These are phyloP conservation scores for Eragrostis nindensis DNA, from an alignment of 176 grass and related monocot species.

Conservation along the genomic window DNA sequence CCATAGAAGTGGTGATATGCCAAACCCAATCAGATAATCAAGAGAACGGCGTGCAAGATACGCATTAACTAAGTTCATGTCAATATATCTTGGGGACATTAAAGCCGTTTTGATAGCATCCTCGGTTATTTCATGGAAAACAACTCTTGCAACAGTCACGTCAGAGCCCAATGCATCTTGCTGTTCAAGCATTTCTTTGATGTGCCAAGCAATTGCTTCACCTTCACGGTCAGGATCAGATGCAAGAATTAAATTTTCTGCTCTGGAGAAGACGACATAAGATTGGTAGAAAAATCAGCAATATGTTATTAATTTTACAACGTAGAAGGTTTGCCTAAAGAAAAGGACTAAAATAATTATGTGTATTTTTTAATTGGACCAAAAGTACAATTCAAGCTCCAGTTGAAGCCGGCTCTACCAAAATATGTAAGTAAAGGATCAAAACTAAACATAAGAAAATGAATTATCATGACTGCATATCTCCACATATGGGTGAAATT, in stretches of 20 bases:
- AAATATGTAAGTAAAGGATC: background rate
- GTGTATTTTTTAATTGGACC: background rate
- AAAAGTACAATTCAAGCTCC: slow-evolving; percentile 14
- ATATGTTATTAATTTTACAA: slow-evolving; percentile 27
- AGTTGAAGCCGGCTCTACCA: slow-evolving; percentile 1
- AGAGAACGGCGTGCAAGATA: slow-evolving; percentile 93
- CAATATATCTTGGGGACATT: slow-evolving; percentile 70
- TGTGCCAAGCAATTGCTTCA: slow-evolving; percentile 98
- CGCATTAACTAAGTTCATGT: slow-evolving; percentile 95
- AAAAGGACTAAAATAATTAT: slow-evolving; percentile 17
- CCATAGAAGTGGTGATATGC: slow-evolving; percentile 96
- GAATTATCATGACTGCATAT: background rate
- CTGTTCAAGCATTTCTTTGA: slow-evolving; percentile 94
- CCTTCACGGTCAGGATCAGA: slow-evolving; percentile 99
- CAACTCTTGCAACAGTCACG: slow-evolving; percentile 79
- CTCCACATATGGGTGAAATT: slow-evolving; percentile 16
- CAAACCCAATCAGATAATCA: slow-evolving; percentile 97
- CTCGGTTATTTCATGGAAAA: slow-evolving; percentile 96
- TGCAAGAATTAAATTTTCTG: slow-evolving; percentile 93
- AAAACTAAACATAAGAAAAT: slow-evolving; percentile 21
- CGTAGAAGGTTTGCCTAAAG: background rate
- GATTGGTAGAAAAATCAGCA: slow-evolving; percentile 30
- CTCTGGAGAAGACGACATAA: slow-evolving; percentile 52
- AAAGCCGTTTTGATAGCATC: slow-evolving; percentile 68
- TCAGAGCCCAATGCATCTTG: slow-evolving; percentile 68